Evolutionary conservation across 345 rosid genomes (phyloP), one percentile per base, ranked within the genome.

Genomic region (Arabidopsis arenosa): DNA sequence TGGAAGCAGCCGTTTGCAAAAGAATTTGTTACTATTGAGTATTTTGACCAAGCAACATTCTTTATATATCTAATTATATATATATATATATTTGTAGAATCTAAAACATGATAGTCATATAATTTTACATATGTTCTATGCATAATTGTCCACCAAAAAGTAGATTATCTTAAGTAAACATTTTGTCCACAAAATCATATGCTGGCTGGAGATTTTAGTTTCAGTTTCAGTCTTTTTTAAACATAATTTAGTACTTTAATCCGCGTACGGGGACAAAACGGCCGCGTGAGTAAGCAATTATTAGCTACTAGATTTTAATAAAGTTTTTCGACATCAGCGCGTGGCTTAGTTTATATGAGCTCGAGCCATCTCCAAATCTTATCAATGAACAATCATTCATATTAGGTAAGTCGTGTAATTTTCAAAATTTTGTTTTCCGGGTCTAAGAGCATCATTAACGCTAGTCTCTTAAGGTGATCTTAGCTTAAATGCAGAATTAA

Each of bases 1-100:
- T 49, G 51, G 75, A 72, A 72, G 40, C 68, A 37, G 17, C 60
- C 47, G 21, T 43, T 44, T 43, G 61, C 53, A 40, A 8, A 21
- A 21, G 1, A 21, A 21, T 0, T 48, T 44, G 47, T 49, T 18
- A 51, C 35, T 66, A 66, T 26, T 40, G 1, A 21, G 1, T 21
- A n/a, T n/a, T n/a, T n/a, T n/a, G 36, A 65, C 11, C 33, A 48
- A n/a, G 56, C 41, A 7, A 44, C 40, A n/a, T 30, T 44, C 8
- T 23, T 7, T 41, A 9, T 43, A 41, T 26, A 13, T 36, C 13
- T 15, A 14, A 58, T 33, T 33, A 32, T 15, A 21, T 36, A 36
- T 37, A 2, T 26, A n/a, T 14, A 44, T 47, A 6, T 48, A 33
- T 33, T 35, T 55, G 4, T 41, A 10, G n/a, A 41, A 45, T 28